Conservation (phyloP, 805 yeast species). For the Saturnispora zaruensis region DNA sequence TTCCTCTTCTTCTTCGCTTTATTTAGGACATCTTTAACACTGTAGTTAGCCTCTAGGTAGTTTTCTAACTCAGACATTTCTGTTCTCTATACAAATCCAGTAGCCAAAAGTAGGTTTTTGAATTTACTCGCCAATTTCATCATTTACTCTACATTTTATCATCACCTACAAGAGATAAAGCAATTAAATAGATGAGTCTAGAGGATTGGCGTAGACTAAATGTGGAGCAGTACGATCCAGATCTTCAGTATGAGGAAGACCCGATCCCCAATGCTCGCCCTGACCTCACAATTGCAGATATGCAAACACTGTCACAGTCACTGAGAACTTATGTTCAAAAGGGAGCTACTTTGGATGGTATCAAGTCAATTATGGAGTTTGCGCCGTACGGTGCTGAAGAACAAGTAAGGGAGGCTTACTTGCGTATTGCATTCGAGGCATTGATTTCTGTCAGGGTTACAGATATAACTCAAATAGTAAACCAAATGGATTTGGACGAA, state of each 20-base stretch:
- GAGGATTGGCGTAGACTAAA: conserved; percentile 93
- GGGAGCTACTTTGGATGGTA: conserved; percentile 65
- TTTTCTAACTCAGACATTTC: conserved; percentile 2
- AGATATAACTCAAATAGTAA: conserved; percentile 58
- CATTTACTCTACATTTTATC: background rate
- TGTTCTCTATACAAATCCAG: background rate
- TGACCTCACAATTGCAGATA: conserved; percentile 42
- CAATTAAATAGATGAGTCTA: conserved; percentile 26
- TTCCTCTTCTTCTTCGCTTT: background rate
- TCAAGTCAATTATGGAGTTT: conserved; percentile 50
- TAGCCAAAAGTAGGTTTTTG: background rate
- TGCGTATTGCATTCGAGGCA: conserved; percentile 57
- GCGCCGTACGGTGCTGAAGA: conserved; percentile 82
- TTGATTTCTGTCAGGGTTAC: conserved; percentile 58
- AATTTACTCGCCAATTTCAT: background rate
- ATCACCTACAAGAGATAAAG: background rate
- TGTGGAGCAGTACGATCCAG: conserved; percentile 85
- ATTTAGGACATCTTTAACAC: background rate
- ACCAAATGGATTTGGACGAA: conserved; percentile 50
- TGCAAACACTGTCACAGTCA: conserved; percentile 45
- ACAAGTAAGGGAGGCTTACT: conserved; percentile 42
- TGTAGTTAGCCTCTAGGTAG: conserved; percentile 8
- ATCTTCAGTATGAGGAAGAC: conserved; percentile 36
- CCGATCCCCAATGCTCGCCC: conserved; percentile 30
- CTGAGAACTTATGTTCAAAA: conserved; percentile 56